Percentiles rank a stretch among this genome's conserved stretches.
These are phyloP conservation scores for Buddleja alternifolia DNA, from an alignment of 257 asterid species.

Conservation along the genomic window DNA sequence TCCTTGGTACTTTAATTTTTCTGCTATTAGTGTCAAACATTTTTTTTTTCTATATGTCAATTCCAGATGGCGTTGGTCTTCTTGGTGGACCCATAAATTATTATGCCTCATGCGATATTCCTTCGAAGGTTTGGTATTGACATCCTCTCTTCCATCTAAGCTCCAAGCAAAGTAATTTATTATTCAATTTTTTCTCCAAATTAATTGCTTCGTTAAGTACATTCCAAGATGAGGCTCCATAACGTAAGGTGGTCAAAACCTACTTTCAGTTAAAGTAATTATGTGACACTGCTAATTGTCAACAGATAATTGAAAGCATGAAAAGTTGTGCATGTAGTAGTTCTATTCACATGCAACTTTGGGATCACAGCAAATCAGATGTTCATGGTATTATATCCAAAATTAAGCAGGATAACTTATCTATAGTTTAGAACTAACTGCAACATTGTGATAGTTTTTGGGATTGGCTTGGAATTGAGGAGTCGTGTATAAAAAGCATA, in stretches of 20 bases:
- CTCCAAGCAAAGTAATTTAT: slow-evolving; percentile 12
- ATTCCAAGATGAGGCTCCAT: background rate
- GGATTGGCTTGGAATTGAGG: background rate
- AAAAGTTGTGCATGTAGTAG: background rate
- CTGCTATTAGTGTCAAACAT: slow-evolving; percentile 29
- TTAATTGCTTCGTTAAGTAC: slow-evolving; percentile 9
- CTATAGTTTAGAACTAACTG: background rate
- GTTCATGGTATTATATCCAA: background rate
- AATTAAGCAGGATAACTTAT: background rate
- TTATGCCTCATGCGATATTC: slow-evolving; percentile 70
- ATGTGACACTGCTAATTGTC: background rate
- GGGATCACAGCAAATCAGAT: background rate
- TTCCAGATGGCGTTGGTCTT: slow-evolving; percentile 96
- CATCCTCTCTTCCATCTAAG: slow-evolving; percentile 25
- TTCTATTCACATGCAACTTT: background rate
- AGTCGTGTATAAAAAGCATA: background rate
- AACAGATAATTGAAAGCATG: background rate
- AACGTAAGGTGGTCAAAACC: background rate
- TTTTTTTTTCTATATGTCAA: slow-evolving; percentile 35
- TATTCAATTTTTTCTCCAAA: slow-evolving; percentile 2
- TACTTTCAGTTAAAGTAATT: background rate
- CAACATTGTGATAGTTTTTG: background rate
- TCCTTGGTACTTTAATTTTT: slow-evolving; percentile 14
- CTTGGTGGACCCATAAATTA: slow-evolving; percentile 92
- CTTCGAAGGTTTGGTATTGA: slow-evolving; percentile 78